These are phyloP conservation scores for Crithidia bombi DNA, from an alignment of 208 protist genomes.

Conservation along the genomic window DNA sequence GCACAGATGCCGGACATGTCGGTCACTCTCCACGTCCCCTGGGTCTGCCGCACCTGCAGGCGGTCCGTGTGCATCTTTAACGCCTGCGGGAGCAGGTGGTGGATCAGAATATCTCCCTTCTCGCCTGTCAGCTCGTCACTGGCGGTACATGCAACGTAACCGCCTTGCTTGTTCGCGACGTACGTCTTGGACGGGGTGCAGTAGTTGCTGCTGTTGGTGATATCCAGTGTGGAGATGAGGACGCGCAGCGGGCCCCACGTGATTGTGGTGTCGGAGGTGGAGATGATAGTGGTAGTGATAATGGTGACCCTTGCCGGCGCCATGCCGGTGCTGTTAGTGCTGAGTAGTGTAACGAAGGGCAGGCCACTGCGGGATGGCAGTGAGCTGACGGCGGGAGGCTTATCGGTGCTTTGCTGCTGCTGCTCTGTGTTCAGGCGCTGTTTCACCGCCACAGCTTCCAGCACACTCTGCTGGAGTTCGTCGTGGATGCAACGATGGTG, in stretches of 20 bases:
- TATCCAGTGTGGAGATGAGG: conserved; percentile 34
- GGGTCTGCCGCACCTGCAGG: conserved; percentile 44
- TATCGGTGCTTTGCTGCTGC: not conserved
- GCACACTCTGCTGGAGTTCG: conserved; percentile 1
- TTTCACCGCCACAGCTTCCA: not conserved
- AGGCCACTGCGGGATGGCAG: conserved; percentile 11
- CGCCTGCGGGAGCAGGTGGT: conserved; percentile 45
- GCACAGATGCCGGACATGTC: conserved; percentile 2
- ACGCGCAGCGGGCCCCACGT: conserved; percentile 52
- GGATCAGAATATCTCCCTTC: conserved; percentile 39
- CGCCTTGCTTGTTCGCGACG: conserved; percentile 25
- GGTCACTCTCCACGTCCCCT: conserved; percentile 21
- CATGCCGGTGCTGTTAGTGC: not conserved
- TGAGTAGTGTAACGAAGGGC: conserved; percentile 15
- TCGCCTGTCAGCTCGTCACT: conserved; percentile 41
- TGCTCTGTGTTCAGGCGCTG: not conserved
- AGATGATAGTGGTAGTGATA: no score
- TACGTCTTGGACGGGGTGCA: conserved; percentile 38
- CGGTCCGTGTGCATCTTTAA: conserved; percentile 60
- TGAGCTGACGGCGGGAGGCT: not conserved
- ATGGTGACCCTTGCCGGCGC: no score
- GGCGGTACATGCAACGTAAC: conserved; percentile 24
- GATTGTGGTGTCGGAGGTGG: no score
- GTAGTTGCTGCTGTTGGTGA: conserved; percentile 40
- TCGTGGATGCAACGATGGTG: conserved; percentile 28